phyloP scores from a whole-genome alignment of 2,329 filamentous ascomycete genomes.

The Curvularia eragrostidis region DNA sequence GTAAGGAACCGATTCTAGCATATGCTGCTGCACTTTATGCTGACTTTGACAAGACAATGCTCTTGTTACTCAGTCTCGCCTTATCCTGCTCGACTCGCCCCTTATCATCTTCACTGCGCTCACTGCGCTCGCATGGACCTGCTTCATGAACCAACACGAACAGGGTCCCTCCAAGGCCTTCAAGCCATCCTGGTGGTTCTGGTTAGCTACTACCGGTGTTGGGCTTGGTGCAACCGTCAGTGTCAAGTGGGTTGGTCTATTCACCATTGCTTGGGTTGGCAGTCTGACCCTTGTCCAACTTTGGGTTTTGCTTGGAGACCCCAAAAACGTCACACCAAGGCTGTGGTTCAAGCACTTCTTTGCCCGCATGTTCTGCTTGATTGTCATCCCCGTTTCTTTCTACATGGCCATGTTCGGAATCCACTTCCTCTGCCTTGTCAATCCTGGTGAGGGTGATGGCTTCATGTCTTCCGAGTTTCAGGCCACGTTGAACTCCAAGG shows the following conservation, averaged over 20 bases:
- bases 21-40: slow-evolving; percentile 1
- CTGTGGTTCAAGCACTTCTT: slow-evolving; percentile 94
- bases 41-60: slow-evolving; percentile 75
- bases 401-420: slow-evolving; percentile 98
- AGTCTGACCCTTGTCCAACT: slow-evolving; percentile 88
- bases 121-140: slow-evolving; percentile 87
- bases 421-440: slow-evolving; percentile 90
- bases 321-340: slow-evolving; percentile 81
- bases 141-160: slow-evolving; percentile 97
- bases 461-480: slow-evolving; percentile 99
- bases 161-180: slow-evolving; percentile 89
- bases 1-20: slow-evolving; percentile 56
- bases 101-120: slow-evolving; percentile 92
- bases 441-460: slow-evolving; percentile 95
- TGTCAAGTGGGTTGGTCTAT: slow-evolving; percentile 98
- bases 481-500: slow-evolving; percentile 93
- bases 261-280: slow-evolving; percentile 98
- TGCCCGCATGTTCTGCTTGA: slow-evolving; percentile 87
- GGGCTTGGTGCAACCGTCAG: slow-evolving; percentile 88
- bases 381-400: slow-evolving; percentile 85
- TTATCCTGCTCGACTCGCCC: slow-evolving; percentile 95
- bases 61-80: slow-evolving; percentile 88
- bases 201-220: slow-evolving; percentile 85
- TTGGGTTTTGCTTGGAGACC: slow-evolving; percentile 92
- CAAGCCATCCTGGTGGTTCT: slow-evolving; percentile 94